phyloP scores from a whole-genome alignment of 352 stramenopile genomes.

The Phytophthora kernoviae region DNA sequence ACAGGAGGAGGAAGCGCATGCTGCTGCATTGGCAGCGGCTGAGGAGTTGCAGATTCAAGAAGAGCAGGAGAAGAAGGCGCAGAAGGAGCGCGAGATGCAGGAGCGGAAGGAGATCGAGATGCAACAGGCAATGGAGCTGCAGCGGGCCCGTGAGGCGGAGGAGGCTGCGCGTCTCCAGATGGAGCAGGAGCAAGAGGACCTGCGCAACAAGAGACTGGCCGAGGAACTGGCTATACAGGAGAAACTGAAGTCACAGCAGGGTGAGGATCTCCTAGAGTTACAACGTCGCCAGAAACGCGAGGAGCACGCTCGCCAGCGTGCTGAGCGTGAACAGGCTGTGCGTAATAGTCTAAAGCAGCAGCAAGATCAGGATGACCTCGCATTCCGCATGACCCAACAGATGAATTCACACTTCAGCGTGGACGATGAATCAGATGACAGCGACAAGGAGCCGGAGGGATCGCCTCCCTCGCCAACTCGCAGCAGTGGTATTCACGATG shows the following conservation, averaged over 20 bases:
- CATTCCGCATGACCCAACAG: slow-evolving; percentile 43
- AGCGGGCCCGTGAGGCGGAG: slow-evolving; percentile 29
- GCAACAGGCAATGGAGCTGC: slow-evolving; percentile 20
- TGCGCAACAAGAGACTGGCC: slow-evolving; percentile 33
- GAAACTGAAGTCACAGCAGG: slow-evolving; percentile 29
- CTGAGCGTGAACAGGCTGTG: slow-evolving; percentile 49
- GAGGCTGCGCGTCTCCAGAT: slow-evolving; percentile 27
- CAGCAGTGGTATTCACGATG: too few relatives aligned
- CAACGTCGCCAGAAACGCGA: slow-evolving; percentile 78
- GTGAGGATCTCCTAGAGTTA: slow-evolving; percentile 55
- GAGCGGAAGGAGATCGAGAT: slow-evolving; percentile 12
- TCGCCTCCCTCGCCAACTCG: slow-evolving; percentile 11
- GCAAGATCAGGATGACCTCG: slow-evolving; percentile 48
- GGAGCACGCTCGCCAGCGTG: slow-evolving; percentile 63
- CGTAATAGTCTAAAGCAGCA: slow-evolving; percentile 29
- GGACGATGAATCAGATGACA: slow-evolving; percentile 41
- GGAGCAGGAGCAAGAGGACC: slow-evolving; percentile 31
- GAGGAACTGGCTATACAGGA: slow-evolving; percentile 40
- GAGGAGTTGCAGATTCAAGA: slow-evolving; percentile 38
- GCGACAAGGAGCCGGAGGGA: slow-evolving; percentile 30
- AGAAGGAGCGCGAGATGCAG: slow-evolving; percentile 25
- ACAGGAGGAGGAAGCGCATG: slow-evolving; percentile 14
- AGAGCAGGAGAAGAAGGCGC: slow-evolving; percentile 32
- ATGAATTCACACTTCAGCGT: slow-evolving; percentile 41
- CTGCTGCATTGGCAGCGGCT: slow-evolving; percentile 19